Conservation (phyloP, 78 protist species). For the Dictyostelium firmibasis region DNA sequence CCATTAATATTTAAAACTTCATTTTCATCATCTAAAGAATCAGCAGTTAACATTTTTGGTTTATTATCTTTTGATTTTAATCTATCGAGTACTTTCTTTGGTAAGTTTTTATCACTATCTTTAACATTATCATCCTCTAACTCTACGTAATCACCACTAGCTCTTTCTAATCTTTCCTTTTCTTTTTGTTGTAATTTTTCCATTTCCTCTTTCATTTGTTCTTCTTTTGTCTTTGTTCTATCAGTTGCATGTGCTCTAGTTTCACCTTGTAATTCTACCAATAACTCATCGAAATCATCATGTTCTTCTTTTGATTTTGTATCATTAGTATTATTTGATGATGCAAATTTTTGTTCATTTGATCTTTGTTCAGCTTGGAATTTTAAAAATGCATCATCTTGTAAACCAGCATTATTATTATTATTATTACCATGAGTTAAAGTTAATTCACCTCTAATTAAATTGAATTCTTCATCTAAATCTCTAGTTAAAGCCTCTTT, state of each 20-base stretch:
- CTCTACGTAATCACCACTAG: slow-evolving; percentile 53
- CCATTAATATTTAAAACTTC: slow-evolving; percentile 5
- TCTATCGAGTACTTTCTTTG: neutral
- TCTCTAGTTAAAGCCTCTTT: slow-evolving; percentile 57
- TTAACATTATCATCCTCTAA: slow-evolving; percentile 19
- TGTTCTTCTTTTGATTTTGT: neutral
- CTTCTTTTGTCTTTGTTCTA: slow-evolving; percentile 75
- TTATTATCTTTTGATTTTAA: slow-evolving; percentile 26
- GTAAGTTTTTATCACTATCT: slow-evolving; percentile 5
- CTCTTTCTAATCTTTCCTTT: slow-evolving; percentile 69
- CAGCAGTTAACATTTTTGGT: slow-evolving; percentile 29
- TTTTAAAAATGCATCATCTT: slow-evolving; percentile 7
- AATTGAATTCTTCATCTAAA: slow-evolving; percentile 74
- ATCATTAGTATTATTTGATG: neutral
- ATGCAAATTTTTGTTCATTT: neutral
- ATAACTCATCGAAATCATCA: slow-evolving; percentile 55
- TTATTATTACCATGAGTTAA: neutral
- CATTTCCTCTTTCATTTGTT: slow-evolving; percentile 49
- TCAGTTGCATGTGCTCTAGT: slow-evolving; percentile 65
- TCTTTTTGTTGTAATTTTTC: slow-evolving; percentile 70
- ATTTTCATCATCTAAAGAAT: slow-evolving; percentile 14
- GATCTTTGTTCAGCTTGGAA: slow-evolving; percentile 25
- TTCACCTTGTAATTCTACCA: slow-evolving; percentile 30
- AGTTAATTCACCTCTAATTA: slow-evolving; percentile 38
- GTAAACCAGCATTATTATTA: neutral